These are phyloP conservation scores for Aureobasidium sp. DNA, from an alignment of 2,329 filamentous ascomycete genomes.

Conservation along the genomic window DNA sequence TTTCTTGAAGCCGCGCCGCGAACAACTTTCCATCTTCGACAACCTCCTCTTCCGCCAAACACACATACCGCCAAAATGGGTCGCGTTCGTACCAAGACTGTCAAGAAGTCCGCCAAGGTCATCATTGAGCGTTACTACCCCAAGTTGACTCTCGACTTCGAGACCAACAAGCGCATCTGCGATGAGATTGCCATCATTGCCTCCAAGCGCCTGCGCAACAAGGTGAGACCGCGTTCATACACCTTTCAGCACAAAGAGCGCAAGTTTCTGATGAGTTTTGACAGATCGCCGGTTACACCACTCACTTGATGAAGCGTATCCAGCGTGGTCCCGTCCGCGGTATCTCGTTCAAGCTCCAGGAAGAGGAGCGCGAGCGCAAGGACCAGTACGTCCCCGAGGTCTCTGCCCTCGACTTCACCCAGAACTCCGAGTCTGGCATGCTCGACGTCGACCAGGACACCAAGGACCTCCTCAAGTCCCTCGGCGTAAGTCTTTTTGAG, in stretches of 20 bases:
- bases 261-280: background rate
- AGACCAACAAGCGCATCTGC: conserved; percentile 99
- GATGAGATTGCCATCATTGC: conserved; percentile 99
- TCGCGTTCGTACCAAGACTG: conserved; percentile 56
- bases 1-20: conserved; percentile 13
- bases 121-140: conserved; percentile 97
- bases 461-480: conserved; percentile 97
- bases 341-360: conserved; percentile 99
- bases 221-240: conserved; percentile 52
- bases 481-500: conserved; percentile 70
- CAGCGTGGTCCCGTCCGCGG: conserved; percentile 98
- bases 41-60: conserved; percentile 15
- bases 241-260: background rate
- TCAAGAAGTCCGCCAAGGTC: conserved; percentile 93
- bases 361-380: conserved; percentile 99
- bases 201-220: conserved; percentile 98
- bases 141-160: conserved; percentile 97
- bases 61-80: conserved; percentile 42
- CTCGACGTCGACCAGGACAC: conserved; percentile 95
- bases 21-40: conserved; percentile 11
- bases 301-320: conserved; percentile 97
- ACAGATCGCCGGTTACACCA: conserved; percentile 96
- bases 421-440: conserved; percentile 87
- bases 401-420: conserved; percentile 95
- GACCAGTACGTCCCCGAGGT: conserved; percentile 99